These are phyloP conservation scores for Candida dajiaensis DNA, from an alignment of 805 yeast species.

Conservation along the genomic window DNA sequence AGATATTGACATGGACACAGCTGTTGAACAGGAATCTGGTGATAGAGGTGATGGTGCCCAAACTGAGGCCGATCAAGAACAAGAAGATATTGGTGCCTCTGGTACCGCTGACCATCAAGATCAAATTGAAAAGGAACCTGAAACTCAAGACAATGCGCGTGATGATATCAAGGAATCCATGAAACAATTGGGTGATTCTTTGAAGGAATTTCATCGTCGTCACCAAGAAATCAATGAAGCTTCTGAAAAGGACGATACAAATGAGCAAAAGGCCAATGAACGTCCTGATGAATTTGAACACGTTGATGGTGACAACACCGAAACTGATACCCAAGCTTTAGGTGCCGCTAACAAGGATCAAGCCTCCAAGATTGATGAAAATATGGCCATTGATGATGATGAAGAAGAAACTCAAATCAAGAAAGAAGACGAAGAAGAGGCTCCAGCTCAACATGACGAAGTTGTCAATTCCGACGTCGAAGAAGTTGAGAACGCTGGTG, in stretches of 20 bases:
- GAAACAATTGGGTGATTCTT: conserved; percentile 84
- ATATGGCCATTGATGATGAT: conserved; percentile 77
- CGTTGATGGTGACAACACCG: conserved; percentile 71
- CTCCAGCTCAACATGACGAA: conserved; percentile 26
- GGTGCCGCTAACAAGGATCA: conserved; percentile 86
- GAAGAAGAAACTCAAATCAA: conserved; percentile 29
- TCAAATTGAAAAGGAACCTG: conserved; percentile 37
- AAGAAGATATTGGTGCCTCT: conserved; percentile 62
- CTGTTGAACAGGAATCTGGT: conserved; percentile 55
- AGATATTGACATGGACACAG: conserved; percentile 49
- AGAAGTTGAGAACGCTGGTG: conserved; percentile 25
- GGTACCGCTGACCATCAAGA: conserved; percentile 46
- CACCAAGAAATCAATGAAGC: conserved; percentile 81
- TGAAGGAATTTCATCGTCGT: conserved; percentile 88
- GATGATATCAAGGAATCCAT: conserved; percentile 70
- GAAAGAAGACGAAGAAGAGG: conserved; percentile 29
- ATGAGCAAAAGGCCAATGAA: conserved; percentile 51
- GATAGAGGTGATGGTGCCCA: conserved; percentile 61
- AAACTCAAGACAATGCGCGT: conserved; percentile 46
- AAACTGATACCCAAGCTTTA: conserved; percentile 81
- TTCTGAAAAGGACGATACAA: conserved; percentile 38
- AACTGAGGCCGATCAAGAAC: conserved; percentile 47
- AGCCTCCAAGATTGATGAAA: conserved; percentile 68
- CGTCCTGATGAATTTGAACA: conserved; percentile 86
- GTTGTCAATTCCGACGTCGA: conserved; percentile 20